Base-by-base conservation (phyloP, 2,329 filamentous ascomycete genomes). In the Hypomyces rosellus region DNA sequence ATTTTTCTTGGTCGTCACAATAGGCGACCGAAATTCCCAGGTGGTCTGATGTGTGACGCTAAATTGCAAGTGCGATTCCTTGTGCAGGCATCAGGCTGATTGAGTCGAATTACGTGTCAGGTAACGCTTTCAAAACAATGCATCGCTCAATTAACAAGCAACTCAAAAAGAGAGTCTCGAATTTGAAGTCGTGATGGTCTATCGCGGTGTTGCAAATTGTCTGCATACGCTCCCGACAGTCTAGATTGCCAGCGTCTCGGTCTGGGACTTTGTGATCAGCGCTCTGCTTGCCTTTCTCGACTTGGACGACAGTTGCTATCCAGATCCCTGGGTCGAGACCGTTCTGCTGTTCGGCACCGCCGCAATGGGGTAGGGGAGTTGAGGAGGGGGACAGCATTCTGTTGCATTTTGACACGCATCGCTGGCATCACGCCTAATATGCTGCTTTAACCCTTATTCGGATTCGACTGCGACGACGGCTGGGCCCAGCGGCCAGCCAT, bases 311-410 rank as follows among this genome's bases (percentile, higher is more conserved):
- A 22, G 13, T 36, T 13, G 38, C 16, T 41, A 48, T 45, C 50
- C 45, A 48, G 50, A 51, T 51, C 41, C 34, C 45, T 34, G 45
- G 50, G 50, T 38, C 50, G 41, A 52, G 50, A 52, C 50, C 50
- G 36, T 36, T 52, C 50, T 43, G 42, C 22, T 50, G 41, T 46
- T 46, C 50, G 47, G 46, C 47, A 43, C 50, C 50, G 50, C 50
- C 50, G 46, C 50, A 34, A 34, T 41, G 36, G 43, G n/a, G 41
- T 30, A 30, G 25, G 25, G 25, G 25, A 30, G 9, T 30, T 30
- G 25, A 30, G 25, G 25, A 30, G 25, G 25, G 25, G 25, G 25
- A 30, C 25, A 30, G 25, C 25, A 30, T 42, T 42, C 38, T 45
- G 37, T 50, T 50, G 36, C 37, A 38, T 36, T 45, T 49, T 37